Evolutionary conservation across 2,329 filamentous ascomycete genomes (phyloP), one percentile per base, ranked within the genome.

Genomic region (Aurifilum marmelostoma): DNA sequence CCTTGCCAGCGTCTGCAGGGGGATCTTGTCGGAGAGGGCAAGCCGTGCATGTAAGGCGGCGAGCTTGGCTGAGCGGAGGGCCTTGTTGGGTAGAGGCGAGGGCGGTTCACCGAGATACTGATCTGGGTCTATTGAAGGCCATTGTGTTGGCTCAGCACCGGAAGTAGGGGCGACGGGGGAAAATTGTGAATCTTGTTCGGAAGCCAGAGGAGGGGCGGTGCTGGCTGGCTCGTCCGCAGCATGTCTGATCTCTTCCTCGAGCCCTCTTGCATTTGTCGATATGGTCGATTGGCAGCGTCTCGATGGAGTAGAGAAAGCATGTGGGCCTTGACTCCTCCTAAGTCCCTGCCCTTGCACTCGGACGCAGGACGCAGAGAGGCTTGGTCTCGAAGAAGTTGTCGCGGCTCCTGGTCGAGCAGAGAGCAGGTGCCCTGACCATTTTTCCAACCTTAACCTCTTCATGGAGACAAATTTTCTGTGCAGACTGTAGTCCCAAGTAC

Each of bases 21-120:
- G 95, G 72, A 98, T 87, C 80, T 91, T 92, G 72, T 88, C 86
- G 32, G 94, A 91, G 68, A 99, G 89, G 54, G 89, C 89, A 71
- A 99, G 88, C 79, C 96, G 92, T 75, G 94, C 93, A 80, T 97
- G 94, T 60, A 99, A 88, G 73, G 96, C 94, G 72, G 94, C 90
- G 75, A 99, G 91, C 83, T 97, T 98, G 72, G 94, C 90, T 61
- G 95, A 98, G 73, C 84, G 80, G 70, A 85, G 81, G 58, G 93
- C 91, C 73, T 85, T 85, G 75, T 87, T 82, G 73, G 89, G 88
- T 67, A 87, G 87, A 73, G 93, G 93, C 75, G 93, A 95, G 66
- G 92, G 91, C 16, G 32, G 14, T 54, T 64, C 67, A 16, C 69
- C 69, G 27, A 60, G 18, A 11, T 64, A 47, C 21, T 68, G 50